These are phyloP conservation scores for Perilla frutescens DNA, from an alignment of 257 asterid genomes.

Conservation along the genomic window DNA sequence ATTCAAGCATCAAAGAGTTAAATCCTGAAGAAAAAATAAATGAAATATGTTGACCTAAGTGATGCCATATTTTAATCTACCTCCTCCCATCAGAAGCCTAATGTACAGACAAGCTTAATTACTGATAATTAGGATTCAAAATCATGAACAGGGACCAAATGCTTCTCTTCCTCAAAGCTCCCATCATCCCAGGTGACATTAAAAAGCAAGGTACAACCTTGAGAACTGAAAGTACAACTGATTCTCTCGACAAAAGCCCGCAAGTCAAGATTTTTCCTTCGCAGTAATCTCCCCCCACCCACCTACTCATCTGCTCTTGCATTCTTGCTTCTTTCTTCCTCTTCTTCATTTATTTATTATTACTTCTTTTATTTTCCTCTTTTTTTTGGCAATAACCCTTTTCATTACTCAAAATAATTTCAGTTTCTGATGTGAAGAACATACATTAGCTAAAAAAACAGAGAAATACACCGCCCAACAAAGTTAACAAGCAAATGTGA, in stretches of 20 bases:
- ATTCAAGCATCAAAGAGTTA: conserved; percentile 18
- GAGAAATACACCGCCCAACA: conserved; percentile 11
- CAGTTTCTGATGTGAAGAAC: neutral
- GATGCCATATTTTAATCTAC: conserved; percentile 1
- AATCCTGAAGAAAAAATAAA: neutral
- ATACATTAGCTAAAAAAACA: neutral
- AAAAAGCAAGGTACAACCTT: conserved; percentile 37
- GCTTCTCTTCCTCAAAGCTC: neutral
- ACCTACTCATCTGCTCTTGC: neutral
- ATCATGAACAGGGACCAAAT: neutral
- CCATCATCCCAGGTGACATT: conserved; percentile 19
- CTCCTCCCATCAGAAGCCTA: conserved; percentile 6
- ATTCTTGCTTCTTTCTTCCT: neutral
- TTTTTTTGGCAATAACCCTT: neutral
- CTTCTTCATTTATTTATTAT: neutral
- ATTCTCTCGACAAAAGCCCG: neutral
- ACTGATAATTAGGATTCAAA: conserved; percentile 10
- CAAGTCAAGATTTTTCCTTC: conserved; percentile 5
- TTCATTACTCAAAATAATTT: neutral
- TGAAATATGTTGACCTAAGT: neutral
- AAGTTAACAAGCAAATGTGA: conserved; percentile 22
- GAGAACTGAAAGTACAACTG: conserved; percentile 26
- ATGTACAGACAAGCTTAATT: neutral
- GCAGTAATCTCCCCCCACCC: conserved; percentile 2
- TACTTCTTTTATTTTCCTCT: neutral